These are phyloP conservation scores for Paraphaeosphaeria sporulosa DNA, from an alignment of 2,329 filamentous ascomycete species.

Conservation along the genomic window DNA sequence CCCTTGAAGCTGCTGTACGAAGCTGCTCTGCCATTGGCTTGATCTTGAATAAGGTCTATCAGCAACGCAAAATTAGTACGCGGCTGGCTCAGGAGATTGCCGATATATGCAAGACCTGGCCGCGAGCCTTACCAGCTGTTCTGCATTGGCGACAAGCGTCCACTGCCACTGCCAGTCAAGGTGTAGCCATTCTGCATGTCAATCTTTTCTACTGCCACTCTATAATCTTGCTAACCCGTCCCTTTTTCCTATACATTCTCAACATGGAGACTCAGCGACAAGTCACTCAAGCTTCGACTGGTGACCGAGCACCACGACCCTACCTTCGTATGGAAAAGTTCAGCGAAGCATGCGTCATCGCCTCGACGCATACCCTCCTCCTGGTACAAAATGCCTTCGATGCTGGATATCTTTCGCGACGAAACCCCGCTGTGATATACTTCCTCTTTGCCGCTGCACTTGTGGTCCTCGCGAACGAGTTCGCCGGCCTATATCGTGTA, in stretches of 20 bases:
- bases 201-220: constrained; percentile 70
- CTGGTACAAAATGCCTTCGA: constrained; percentile 52
- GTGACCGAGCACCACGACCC: constrained; percentile 34
- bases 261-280: constrained; percentile 53
- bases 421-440: constrained; percentile 52
- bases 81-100: constrained; percentile 65
- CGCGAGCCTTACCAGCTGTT: constrained; percentile 56
- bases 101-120: constrained; percentile 62
- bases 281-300: constrained; percentile 32
- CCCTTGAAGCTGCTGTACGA: constrained; percentile 64
- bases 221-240: constrained; percentile 68
- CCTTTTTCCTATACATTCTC: constrained; percentile 68
- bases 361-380: constrained; percentile 51
- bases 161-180: constrained; percentile 55
- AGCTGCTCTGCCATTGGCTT: constrained; percentile 65
- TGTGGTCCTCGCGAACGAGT: constrained; percentile 51
- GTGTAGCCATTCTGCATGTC: constrained; percentile 67
- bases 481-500: constrained; percentile 45
- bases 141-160: constrained; percentile 62
- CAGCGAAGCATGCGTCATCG: constrained; percentile 53
- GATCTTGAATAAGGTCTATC: constrained; percentile 68
- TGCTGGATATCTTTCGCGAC: constrained; percentile 49
- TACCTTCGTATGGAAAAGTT: constrained; percentile 57
- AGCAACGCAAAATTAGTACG: constrained; percentile 65
- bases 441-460: constrained; percentile 53